phyloP scores from a whole-genome alignment of 2,329 filamentous ascomycete genomes.

The Botrytis elliptica region DNA sequence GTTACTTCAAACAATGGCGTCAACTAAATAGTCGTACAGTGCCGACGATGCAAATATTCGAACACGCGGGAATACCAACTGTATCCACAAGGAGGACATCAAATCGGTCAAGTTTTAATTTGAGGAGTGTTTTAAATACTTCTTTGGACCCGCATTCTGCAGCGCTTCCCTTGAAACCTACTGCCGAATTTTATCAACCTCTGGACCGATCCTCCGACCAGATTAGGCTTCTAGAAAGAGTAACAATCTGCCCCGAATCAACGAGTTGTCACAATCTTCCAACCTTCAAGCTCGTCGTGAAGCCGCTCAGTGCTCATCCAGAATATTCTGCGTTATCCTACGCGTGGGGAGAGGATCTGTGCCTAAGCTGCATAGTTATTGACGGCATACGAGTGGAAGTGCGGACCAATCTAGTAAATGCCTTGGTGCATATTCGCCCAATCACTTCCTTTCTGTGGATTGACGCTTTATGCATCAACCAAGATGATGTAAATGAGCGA shows the following conservation, averaged over 20 bases:
- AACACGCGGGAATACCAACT: not conserved
- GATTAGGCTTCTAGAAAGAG: not conserved
- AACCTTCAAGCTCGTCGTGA: not conserved
- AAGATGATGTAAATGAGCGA: not conserved
- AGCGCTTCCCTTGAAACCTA: not conserved
- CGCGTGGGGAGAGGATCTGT: not conserved
- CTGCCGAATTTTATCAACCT: not conserved
- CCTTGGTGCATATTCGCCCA: too few relatives aligned
- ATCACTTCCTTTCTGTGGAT: not conserved
- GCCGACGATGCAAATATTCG: not conserved
- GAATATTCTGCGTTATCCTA: not conserved
- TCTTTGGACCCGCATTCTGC: not conserved
- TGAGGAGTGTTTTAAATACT: accelerated
- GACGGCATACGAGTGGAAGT: not conserved
- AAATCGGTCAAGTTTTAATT: not conserved
- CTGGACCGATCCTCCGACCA: not conserved
- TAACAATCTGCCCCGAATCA: accelerated
- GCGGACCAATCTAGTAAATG: not conserved
- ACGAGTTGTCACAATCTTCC: accelerated
- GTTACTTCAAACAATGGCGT: not conserved
- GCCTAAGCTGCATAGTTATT: not conserved
- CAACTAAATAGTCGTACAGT: not conserved
- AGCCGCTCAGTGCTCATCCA: not conserved
- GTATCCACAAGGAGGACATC: not conserved
- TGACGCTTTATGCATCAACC: not conserved